Evolutionary conservation across 345 rosid genomes (phyloP).

Genomic region (Arabis alpina): DNA sequence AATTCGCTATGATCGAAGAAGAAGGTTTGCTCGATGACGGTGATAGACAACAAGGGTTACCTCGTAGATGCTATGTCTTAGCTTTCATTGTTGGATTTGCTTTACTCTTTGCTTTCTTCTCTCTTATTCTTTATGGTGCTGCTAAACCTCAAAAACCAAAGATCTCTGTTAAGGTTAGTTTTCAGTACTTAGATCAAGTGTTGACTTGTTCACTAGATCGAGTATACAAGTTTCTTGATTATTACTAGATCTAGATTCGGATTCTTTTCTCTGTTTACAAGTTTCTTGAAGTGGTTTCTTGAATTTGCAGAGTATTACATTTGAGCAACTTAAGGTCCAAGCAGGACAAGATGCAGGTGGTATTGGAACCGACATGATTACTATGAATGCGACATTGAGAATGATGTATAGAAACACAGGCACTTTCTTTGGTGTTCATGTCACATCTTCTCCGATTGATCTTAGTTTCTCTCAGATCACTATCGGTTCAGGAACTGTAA

Average conservation of each 20-base stretch:
- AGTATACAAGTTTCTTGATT: neutral
- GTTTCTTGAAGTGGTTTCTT: neutral
- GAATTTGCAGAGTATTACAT: conserved; percentile 64
- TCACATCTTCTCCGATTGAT: conserved; percentile 73
- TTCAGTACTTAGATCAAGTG: too few species aligned
- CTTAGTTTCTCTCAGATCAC: conserved; percentile 65
- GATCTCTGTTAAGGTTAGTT: conserved; percentile 71
- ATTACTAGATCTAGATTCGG: too few species aligned
- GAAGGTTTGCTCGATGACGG: conserved; percentile 92
- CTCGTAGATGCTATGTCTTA: conserved; percentile 78
- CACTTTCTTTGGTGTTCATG: conserved; percentile 93
- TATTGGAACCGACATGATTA: conserved; percentile 92
- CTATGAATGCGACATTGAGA: conserved; percentile 74
- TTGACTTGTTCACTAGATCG: neutral
- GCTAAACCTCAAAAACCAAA: conserved; percentile 85
- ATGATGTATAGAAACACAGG: conserved; percentile 84
- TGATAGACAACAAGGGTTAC: conserved; percentile 53
- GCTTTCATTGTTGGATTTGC: conserved; percentile 83
- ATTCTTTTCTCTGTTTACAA: too few species aligned
- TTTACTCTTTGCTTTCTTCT: conserved; percentile 70
- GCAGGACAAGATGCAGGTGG: conserved; percentile 90
- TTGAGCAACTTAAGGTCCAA: conserved; percentile 80
- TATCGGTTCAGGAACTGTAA: conserved; percentile 82
- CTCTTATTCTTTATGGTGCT: conserved; percentile 89
- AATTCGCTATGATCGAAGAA: conserved; percentile 76